phyloP scores from a whole-genome alignment of 2,329 filamentous ascomycete species.

The Juglanconis juglandina region DNA sequence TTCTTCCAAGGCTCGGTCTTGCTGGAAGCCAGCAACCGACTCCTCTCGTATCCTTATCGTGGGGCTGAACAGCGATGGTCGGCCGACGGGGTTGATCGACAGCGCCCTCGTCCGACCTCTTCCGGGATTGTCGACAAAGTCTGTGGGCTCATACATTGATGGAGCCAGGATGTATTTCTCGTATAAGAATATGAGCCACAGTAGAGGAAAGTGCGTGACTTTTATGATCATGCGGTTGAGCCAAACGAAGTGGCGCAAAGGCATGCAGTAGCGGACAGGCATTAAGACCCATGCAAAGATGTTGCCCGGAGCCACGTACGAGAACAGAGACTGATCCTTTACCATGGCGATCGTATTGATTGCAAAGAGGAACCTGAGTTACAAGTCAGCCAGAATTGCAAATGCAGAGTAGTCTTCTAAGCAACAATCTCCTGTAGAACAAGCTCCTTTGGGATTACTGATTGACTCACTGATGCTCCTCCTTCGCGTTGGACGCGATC shows the following conservation, averaged over 20 bases:
- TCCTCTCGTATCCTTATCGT: conserved; percentile 72
- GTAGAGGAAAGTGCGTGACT: conserved; percentile 78
- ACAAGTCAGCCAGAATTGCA: background rate
- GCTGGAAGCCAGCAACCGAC: conserved; percentile 82
- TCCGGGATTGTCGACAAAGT: conserved; percentile 72
- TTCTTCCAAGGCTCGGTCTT: conserved; percentile 85
- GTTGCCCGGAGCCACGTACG: conserved; percentile 87
- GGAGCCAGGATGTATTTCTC: conserved; percentile 76
- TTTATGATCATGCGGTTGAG: conserved; percentile 92
- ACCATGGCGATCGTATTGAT: conserved; percentile 98
- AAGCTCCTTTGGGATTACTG: background rate
- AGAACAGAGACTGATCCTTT: conserved; percentile 95
- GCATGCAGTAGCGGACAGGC: conserved; percentile 75
- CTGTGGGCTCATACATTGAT: conserved; percentile 75
- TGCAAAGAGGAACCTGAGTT: conserved; percentile 72
- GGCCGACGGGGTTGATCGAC: conserved; percentile 55
- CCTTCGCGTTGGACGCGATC: conserved; percentile 86
- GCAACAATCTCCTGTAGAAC: too few relatives aligned
- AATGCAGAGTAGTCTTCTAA: too few relatives aligned
- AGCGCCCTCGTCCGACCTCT: conserved; percentile 47
- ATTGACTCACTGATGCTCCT: conserved; percentile 69
- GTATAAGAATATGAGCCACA: conserved; percentile 84
- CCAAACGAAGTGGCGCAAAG: conserved; percentile 76
- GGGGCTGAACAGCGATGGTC: conserved; percentile 69
- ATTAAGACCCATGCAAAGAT: conserved; percentile 87